Conservation (phyloP, 2,329 filamentous ascomycete genomes). For the Clarireedia homoeocarpa region DNA sequence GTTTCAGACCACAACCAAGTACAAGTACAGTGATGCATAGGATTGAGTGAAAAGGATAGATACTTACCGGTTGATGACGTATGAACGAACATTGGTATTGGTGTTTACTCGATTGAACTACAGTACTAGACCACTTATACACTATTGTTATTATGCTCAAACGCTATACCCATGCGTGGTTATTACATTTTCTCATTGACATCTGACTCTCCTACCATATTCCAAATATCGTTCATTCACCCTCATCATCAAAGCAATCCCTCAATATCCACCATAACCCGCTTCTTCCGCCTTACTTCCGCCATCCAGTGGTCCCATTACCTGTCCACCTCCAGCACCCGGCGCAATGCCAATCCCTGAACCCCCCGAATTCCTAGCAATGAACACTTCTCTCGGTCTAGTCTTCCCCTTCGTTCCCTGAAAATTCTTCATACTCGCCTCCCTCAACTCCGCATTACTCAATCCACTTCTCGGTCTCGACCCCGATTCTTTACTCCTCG, state of each 20-base stretch:
- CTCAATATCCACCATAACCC: not conserved
- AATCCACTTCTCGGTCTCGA: constrained; percentile 4
- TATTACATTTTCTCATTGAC: not conserved
- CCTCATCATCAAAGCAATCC: not conserved
- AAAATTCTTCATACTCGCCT: constrained; percentile 7
- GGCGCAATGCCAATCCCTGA: not conserved
- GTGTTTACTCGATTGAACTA: no score
- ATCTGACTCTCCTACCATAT: not conserved
- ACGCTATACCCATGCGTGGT: no score
- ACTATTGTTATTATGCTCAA: no score
- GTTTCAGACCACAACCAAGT: no score
- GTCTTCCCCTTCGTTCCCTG: not conserved
- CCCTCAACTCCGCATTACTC: constrained; percentile 5
- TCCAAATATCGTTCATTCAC: constrained; percentile 8
- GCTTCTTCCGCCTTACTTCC: constrained; percentile 4
- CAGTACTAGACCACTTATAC: no score
- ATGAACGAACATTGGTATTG: no score
- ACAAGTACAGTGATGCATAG: no score
- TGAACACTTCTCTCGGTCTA: not conserved
- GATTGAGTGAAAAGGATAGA: no score
- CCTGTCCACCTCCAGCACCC: not conserved
- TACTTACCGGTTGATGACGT: no score
- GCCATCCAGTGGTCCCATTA: not conserved
- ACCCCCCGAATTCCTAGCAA: not conserved
- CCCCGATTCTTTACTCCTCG: not conserved